Percentiles rank a stretch among this genome's conserved stretches.
These are phyloP conservation scores for Schizochytrium sp. DNA, from an alignment of 108 stramenopile genomes.

Conservation along the genomic window DNA sequence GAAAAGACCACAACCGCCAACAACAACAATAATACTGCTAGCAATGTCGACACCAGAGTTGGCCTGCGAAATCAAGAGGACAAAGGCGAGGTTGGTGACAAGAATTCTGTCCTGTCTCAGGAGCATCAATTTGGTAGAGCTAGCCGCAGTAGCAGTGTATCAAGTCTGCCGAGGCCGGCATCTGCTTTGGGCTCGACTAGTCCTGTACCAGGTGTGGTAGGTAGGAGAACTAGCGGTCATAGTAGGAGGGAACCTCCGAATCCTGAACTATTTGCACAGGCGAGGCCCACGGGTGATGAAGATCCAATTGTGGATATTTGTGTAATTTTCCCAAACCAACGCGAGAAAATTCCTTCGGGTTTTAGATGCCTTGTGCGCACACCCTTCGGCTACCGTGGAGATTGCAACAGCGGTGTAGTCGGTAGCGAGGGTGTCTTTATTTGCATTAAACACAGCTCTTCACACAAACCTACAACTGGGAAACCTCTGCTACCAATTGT, in stretches of 20 bases:
- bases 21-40: too few relatives aligned
- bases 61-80: too few relatives aligned
- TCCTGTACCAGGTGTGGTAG: neutral
- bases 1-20: too few relatives aligned
- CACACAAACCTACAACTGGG: neutral
- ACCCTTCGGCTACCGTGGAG: conserved; percentile 45
- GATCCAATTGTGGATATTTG: conserved; percentile 58
- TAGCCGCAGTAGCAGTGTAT: too few relatives aligned
- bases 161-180: too few relatives aligned
- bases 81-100: too few relatives aligned
- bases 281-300: conserved; percentile 9
- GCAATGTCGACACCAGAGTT: too few relatives aligned
- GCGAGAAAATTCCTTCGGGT: conserved; percentile 39
- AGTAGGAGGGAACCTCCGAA: neutral
- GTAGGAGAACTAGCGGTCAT: neutral
- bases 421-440: conserved; percentile 57
- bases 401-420: conserved; percentile 44
- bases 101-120: too few relatives aligned
- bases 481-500: neutral
- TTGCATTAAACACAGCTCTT: conserved; percentile 17
- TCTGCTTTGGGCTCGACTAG: neutral
- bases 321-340: conserved; percentile 46
- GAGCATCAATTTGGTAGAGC: too few relatives aligned
- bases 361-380: conserved; percentile 51
- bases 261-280: neutral